These are phyloP conservation scores for Capronia americana DNA, from an alignment of 2,329 filamentous ascomycete genomes.

Conservation along the genomic window DNA sequence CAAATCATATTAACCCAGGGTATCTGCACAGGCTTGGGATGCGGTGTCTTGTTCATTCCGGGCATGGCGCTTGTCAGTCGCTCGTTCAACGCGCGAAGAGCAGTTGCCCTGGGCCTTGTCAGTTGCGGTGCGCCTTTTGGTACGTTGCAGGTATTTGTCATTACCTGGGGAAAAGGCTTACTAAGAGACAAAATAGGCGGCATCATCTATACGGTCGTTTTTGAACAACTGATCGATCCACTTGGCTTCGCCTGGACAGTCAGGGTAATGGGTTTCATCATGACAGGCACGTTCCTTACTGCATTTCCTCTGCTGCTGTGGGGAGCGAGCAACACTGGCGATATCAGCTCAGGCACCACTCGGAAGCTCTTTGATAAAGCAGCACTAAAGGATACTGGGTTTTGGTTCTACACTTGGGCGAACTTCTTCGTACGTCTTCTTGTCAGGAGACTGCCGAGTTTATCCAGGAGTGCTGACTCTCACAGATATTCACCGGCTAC, in stretches of 20 bases:
- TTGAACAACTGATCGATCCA: constrained; percentile 54
- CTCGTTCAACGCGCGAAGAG: constrained; percentile 36
- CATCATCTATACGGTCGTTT: constrained; percentile 66
- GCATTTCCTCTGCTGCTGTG: constrained; percentile 39
- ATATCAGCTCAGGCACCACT: constrained; percentile 45
- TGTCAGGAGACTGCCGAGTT: neutral
- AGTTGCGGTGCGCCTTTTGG: constrained; percentile 67
- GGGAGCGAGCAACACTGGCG: constrained; percentile 42
- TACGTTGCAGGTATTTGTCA: constrained; percentile 58
- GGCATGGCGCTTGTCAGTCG: constrained; percentile 58
- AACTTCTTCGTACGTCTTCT: constrained; percentile 43
- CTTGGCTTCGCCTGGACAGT: constrained; percentile 58
- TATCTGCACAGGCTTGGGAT: constrained; percentile 74
- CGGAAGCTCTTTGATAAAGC: constrained; percentile 53
- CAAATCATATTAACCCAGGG: constrained; percentile 86
- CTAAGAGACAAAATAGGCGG: constrained; percentile 61
- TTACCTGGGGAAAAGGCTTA: neutral
- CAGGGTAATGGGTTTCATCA: constrained; percentile 52
- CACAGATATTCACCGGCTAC: constrained; percentile 50
- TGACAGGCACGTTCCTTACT: constrained; percentile 44
- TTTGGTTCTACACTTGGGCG: constrained; percentile 48
- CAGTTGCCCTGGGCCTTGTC: constrained; percentile 40
- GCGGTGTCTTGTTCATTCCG: constrained; percentile 82
- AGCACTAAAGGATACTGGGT: constrained; percentile 55
- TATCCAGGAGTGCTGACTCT: constrained; percentile 2